Conservation (phyloP, 2,329 filamentous ascomycete species). For the Claviceps sp. region DNA sequence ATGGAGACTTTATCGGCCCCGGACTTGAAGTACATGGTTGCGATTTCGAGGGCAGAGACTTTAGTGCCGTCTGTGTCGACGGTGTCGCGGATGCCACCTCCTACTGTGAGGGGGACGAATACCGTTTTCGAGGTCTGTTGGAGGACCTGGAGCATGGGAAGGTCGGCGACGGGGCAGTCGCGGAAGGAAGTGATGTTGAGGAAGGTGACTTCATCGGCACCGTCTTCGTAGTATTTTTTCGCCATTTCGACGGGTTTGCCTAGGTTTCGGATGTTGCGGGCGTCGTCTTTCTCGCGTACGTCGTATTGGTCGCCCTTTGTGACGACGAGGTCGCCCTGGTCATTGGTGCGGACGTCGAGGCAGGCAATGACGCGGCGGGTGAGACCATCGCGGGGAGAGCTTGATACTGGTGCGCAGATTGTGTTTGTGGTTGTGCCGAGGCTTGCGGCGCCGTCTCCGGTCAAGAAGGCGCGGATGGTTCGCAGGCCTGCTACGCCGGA, state of each 20-base stretch:
- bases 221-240: slow-evolving; percentile 85
- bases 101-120: slow-evolving; percentile 91
- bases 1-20: slow-evolving; percentile 97
- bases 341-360: slow-evolving; percentile 88
- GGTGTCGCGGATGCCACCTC: slow-evolving; percentile 88
- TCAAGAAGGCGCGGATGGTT: slow-evolving; percentile 73
- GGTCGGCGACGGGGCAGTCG: slow-evolving; percentile 81
- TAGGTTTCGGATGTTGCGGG: slow-evolving; percentile 66
- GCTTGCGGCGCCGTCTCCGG: slow-evolving; percentile 47
- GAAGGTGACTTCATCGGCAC: slow-evolving; percentile 93
- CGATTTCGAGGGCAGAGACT: slow-evolving; percentile 83
- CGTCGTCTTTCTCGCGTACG: slow-evolving; percentile 70
- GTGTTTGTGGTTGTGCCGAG: slow-evolving; percentile 20
- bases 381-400: slow-evolving; percentile 46
- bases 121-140: slow-evolving; percentile 77
- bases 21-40: slow-evolving; percentile 92
- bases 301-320: slow-evolving; percentile 99
- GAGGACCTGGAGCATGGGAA: slow-evolving; percentile 92
- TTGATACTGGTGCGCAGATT: slow-evolving; percentile 4
- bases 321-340: slow-evolving; percentile 86
- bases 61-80: slow-evolving; percentile 76
- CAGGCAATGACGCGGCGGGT: slow-evolving; percentile 94
- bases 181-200: slow-evolving; percentile 97
- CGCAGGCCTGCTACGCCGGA: slow-evolving; percentile 79
- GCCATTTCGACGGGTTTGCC: slow-evolving; percentile 97